phyloP scores from a whole-genome alignment of 495 filamentous ascomycete species.

The Penicillium simplicissimum region DNA sequence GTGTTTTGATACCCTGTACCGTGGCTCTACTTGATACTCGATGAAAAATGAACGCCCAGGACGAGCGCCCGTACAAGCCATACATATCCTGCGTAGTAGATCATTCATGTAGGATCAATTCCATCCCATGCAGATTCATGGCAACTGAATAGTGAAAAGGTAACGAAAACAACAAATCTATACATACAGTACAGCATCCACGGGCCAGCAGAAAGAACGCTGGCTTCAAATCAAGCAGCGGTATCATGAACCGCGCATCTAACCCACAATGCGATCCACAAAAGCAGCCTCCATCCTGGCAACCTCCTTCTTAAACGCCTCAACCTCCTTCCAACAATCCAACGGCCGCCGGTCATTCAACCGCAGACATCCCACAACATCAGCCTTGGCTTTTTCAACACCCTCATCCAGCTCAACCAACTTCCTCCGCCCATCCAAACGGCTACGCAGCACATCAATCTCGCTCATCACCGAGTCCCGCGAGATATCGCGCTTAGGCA shows the following conservation, averaged over 20 bases:
- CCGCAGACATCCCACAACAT: constrained; percentile 79
- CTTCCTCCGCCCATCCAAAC: constrained; percentile 74
- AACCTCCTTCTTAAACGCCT: constrained; percentile 84
- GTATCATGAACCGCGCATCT: constrained; percentile 16
- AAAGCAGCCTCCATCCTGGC: constrained; percentile 80
- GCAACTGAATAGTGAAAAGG: constrained; percentile 20
- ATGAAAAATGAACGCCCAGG: background rate
- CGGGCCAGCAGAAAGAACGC: constrained; percentile 10
- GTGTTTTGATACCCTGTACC: constrained; percentile 20
- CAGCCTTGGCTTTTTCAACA: constrained; percentile 71
- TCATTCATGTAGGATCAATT: constrained; percentile 20
- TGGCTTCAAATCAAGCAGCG: constrained; percentile 20
- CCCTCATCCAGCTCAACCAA: constrained; percentile 63
- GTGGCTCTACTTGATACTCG: constrained; percentile 1
- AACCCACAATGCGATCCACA: constrained; percentile 78
- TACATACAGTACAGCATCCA: constrained; percentile 36
- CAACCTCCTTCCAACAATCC: constrained; percentile 95
- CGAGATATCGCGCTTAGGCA: constrained; percentile 46
- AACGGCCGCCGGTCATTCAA: constrained; percentile 86
- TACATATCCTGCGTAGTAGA: background rate
- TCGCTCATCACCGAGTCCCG: constrained; percentile 60
- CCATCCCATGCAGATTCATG: constrained; percentile 24
- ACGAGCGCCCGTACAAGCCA: background rate
- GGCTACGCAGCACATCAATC: constrained; percentile 70
- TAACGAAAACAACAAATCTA: constrained; percentile 28